These are phyloP conservation scores for Przewalskia tangutica DNA, from an alignment of 257 asterid species.

Conservation along the genomic window DNA sequence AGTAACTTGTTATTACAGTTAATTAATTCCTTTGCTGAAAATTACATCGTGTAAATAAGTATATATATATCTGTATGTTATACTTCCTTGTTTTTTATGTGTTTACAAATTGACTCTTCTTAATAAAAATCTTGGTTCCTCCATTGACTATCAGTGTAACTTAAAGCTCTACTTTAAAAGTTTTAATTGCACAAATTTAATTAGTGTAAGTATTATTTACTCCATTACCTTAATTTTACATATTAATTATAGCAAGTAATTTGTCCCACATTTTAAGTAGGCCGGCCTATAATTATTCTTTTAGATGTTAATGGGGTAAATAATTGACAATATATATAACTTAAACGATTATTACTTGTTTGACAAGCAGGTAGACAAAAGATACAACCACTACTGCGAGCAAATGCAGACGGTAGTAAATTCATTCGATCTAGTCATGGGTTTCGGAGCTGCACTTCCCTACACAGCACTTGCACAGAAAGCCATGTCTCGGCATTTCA, in stretches of 20 bases:
- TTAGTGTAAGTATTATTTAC: too few relatives aligned
- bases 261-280: too few relatives aligned
- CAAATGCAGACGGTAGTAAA: slow-evolving; percentile 98
- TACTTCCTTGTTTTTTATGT: not conserved
- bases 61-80: too few relatives aligned
- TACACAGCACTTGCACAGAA: slow-evolving; percentile 78
- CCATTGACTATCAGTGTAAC: too few relatives aligned
- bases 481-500: slow-evolving; percentile 95
- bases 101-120: too few relatives aligned
- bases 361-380: slow-evolving; percentile 60
- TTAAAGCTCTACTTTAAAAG: too few relatives aligned
- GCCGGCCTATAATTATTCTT: not conserved
- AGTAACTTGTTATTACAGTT: not conserved
- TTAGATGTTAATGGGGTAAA: too few relatives aligned
- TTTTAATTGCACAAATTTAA: too few relatives aligned
- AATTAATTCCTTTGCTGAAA: not conserved
- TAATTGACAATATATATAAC: too few relatives aligned
- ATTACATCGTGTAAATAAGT: not conserved
- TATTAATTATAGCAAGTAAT: too few relatives aligned
- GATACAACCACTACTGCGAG: slow-evolving; percentile 90
- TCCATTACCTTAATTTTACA: too few relatives aligned
- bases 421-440: slow-evolving; percentile 92
- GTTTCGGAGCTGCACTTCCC: slow-evolving; percentile 82
- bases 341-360: not conserved
- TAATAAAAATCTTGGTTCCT: not conserved